These are phyloP conservation scores for Periconia digitata DNA, from an alignment of 2,329 filamentous ascomycete genomes.

Conservation along the genomic window DNA sequence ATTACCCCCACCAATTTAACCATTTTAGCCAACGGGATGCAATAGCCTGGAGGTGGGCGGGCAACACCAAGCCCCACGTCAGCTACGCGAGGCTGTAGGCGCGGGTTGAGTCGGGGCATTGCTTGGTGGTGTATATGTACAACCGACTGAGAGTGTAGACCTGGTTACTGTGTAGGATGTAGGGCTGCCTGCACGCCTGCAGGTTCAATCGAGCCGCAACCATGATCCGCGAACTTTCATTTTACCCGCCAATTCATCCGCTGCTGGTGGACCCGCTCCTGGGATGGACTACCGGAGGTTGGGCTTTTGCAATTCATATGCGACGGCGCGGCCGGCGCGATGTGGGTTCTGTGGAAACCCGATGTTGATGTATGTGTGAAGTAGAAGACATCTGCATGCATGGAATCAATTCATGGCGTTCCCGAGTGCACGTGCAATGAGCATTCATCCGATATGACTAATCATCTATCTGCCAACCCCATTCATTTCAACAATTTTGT, in stretches of 20 bases:
- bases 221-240: not conserved
- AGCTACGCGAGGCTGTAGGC: too few species aligned
- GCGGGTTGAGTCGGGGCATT: too few species aligned
- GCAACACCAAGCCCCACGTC: constrained; percentile 1
- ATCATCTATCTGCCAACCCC: too few species aligned
- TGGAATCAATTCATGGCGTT: not conserved
- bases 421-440: constrained; percentile 2
- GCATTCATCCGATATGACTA: constrained; percentile 3
- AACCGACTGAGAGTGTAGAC: too few species aligned
- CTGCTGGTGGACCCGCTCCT: constrained; percentile 12
- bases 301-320: not conserved
- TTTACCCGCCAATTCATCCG: constrained; percentile 42
- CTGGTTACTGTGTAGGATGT: too few species aligned
- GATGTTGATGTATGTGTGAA: not conserved
- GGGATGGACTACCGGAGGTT: constrained; percentile 23
- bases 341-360: not conserved
- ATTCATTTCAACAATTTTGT: not conserved
- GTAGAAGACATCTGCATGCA: not conserved
- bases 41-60: constrained; percentile 13
- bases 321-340: not conserved
- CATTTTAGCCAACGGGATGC: constrained; percentile 39
- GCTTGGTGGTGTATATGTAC: too few species aligned
- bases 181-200: not conserved
- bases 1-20: constrained; percentile 19
- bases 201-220: not conserved